Percentiles rank a stretch among this genome's conserved stretches.
phyloP scores from a whole-genome alignment of 139 green algal genomes.

The Edaphochlamys debaryana region DNA sequence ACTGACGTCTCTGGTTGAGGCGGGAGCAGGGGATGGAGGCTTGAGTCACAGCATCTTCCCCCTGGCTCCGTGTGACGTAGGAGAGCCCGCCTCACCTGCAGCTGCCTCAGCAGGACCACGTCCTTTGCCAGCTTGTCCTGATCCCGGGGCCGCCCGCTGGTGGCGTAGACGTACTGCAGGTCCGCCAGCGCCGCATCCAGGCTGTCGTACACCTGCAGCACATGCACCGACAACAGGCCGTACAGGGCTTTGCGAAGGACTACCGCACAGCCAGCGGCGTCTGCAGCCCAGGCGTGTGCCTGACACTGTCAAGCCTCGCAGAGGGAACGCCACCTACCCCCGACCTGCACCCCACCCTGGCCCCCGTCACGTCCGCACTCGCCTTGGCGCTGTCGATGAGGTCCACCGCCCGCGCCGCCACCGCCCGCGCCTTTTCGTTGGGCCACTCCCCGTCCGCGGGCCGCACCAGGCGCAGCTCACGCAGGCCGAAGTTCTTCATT shows the following conservation, averaged over 20 bases:
- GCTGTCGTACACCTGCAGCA: conserved; percentile 9
- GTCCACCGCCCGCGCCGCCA: conserved; percentile 9
- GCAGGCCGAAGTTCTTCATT: conserved; percentile 35
- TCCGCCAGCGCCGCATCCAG: conserved; percentile 24
- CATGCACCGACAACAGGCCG: neutral
- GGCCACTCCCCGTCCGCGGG: conserved; percentile 27
- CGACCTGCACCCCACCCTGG: too few relatives aligned
- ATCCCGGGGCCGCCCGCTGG: neutral
- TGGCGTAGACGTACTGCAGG: conserved; percentile 36
- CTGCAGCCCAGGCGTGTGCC: too few relatives aligned
- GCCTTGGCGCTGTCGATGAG: conserved; percentile 15
- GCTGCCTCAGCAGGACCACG: conserved; percentile 11
- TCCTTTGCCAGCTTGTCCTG: conserved; percentile 31
- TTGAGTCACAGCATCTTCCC: too few relatives aligned
- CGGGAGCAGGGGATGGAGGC: neutral
- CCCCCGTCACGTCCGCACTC: too few relatives aligned
- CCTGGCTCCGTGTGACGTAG: too few relatives aligned
- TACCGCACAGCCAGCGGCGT: too few relatives aligned
- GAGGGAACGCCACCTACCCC: too few relatives aligned
- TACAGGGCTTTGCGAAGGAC: too few relatives aligned
- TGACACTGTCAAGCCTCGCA: too few relatives aligned
- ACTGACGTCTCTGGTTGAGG: neutral
- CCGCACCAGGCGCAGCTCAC: conserved; percentile 19
- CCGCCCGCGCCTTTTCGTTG: conserved; percentile 29
- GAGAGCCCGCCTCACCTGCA: too few relatives aligned